Evolutionary conservation across 108 stramenopile genomes (phyloP), one percentile per base, ranked within the genome.

Genomic region (Stephanodiscus triporus): DNA sequence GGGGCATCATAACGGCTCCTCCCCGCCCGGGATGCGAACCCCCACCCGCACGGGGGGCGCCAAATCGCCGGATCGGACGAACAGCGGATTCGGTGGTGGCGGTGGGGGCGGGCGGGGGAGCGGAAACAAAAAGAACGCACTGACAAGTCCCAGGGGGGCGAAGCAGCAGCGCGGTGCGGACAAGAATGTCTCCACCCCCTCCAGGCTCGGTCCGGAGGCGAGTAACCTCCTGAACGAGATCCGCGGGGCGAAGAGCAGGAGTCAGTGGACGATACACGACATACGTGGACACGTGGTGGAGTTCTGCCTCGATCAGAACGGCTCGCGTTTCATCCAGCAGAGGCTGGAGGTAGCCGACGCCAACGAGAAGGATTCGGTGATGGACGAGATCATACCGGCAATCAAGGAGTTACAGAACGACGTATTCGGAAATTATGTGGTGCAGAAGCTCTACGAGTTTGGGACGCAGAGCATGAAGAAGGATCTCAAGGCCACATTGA

Each of bases 301-400:
- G 68, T 95, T 96, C 76, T 98, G 97, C 72, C 95, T 96, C 24
- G 98, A 99, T 80, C 98, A 99, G 76, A 97, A 99, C 80, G 98
- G 98, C 14, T 97, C 97, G 13, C 89, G 98, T 14, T 99, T 97
- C 73, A 92, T 99, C 70, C 98, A 99, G 63, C 95, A 95, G 69
- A 83, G 96, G 64, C 79, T 99, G 9, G 97, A 99, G 73, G 83
- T 95, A 36, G 92, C 89, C 11, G 93, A 89, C 56, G 88, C 70
- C 26, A 76, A 68, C 30, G 95, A 95, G 61, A 84, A 92, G 65
- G 72, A 96, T 57, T 87, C 96, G 58, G 90, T 94, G 16, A 77
- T 91, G 78, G 68, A 80, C 10, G 98, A 97, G 70, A 85, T 97
- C 20, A 77, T 96, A n/a, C 93, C 93, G 13, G 80, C 83, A 6